Base-by-base conservation (phyloP, 2,329 filamentous ascomycete genomes). In the Xylaria arbuscula region DNA sequence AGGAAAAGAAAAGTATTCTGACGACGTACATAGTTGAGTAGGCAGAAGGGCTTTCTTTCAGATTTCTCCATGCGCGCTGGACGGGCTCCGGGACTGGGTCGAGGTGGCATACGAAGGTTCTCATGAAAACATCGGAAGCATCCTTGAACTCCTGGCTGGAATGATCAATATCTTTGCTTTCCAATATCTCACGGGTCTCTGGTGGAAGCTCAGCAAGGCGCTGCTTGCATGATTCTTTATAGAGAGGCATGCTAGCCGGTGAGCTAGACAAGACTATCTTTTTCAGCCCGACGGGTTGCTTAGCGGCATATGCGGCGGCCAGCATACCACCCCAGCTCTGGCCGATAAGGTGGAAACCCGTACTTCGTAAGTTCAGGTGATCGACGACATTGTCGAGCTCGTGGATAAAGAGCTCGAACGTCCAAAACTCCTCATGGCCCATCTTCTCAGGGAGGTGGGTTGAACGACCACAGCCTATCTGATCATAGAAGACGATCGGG, bases 401-500 rank as follows among this genome's bases (percentile, higher is more conserved):
- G 1, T 55, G 38, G 47, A 68, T 65, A 42, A 76, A 76, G 15
- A 76, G 69, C 4, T 75, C 72, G 28, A 72, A 64, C 0, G 72
- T 70, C 73, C 74, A 75, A 66, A 76, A 75, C 11, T 62, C 2
- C 40, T 70, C 67, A 51, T 75, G 73, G 15, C 82, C 81, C 13
- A 76, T 75, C 62, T 82, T 83, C 54, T 84, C 81, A 0, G 71
- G 80, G 15, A 86, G 76, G 59, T 81, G 84, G 0, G 85, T 87
- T 5, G 81, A 84, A 11, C 76, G 74, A 10, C 84, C 85, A 65
- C 81, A 83, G 34, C 85, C 85, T 61, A 87, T 75, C 68, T 87
- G 85, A 69, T 87, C 85, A 75, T 87, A 87, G 70, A 86, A 79
- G 24, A 87, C 28, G 13, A 72, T 28, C 3, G 72, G 71, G 47